Evolutionary conservation across 768 basidiomycete species (phyloP), one percentile per base, ranked within the genome.

Genomic region (Amanita exitialis): DNA sequence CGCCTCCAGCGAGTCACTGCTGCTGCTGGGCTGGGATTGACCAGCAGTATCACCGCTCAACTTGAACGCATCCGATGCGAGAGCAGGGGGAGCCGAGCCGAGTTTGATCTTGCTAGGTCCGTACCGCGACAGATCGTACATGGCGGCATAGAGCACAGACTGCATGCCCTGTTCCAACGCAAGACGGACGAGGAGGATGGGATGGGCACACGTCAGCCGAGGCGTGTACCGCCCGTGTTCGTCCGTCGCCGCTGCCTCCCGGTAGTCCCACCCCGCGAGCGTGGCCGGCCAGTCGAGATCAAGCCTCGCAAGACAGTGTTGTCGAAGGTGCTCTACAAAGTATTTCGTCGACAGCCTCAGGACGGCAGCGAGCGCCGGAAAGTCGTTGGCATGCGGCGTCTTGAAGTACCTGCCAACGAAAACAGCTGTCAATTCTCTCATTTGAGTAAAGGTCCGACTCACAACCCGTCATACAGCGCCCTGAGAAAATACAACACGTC

Each of bases 391-490:
- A 20, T 67, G 62, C 1, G 74, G 73, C 3, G 66, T 64, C 43
- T 69, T 70, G 61, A 85, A 82, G 64, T 85, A 82, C 21, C 83
- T 86, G 32, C 27, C 0, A 16, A 44, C 32, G 34, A 44, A 10
- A 30, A 47, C 5, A 45, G 45, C 55, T 4, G 9, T 20, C 6
- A 41, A 18, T 9, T 20, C 13, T 3, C 12, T n/a, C 7, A 35
- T 7, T 20, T 15, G 28, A 16, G 1, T 10, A 34, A 13, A 10
- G 21, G 15, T 9, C 12, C n/a, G 7, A 68, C 83, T 57, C 58
- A 88, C 86, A 88, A 59, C 44, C 86, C 87, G 53, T 90, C 86
- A 55, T 89, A 90, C 8, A 90, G 64, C 20, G 86, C 84, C 28
- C 70, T 67, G 37, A 89, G 62, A 30, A 90, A 77, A 60, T 80